phyloP scores from a whole-genome alignment of 2,329 filamentous ascomycete species.

The Diaporthe nobilis region DNA sequence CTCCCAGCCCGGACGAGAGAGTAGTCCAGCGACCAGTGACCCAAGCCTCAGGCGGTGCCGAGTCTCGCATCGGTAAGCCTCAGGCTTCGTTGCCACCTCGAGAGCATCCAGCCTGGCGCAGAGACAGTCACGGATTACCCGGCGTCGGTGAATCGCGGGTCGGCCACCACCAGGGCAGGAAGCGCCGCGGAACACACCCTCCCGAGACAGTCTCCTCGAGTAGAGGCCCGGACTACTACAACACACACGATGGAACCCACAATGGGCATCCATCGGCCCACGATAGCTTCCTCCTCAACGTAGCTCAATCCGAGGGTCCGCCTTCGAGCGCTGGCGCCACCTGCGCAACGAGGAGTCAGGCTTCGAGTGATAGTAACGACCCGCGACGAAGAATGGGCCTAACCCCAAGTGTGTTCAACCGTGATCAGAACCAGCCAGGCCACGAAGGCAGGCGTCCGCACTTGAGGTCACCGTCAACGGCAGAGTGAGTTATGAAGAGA shows the following conservation, averaged over 20 bases:
- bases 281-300: not conserved
- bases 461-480: not conserved
- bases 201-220: not conserved
- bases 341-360: conserved; percentile 40
- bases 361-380: not conserved
- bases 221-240: not conserved
- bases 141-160: conserved; percentile 5
- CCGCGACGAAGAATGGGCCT: not conserved
- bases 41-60: not conserved
- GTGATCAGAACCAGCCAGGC: not conserved
- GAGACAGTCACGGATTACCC: not conserved
- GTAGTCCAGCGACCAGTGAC: not conserved
- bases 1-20: not conserved
- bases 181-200: not conserved
- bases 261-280: not conserved
- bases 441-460: not conserved
- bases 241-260: conserved; percentile 9
- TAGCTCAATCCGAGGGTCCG: not conserved
- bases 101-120: not conserved
- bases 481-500: not conserved
- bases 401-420: not conserved
- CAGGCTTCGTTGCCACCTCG: not conserved
- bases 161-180: not conserved
- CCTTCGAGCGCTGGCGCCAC: conserved; percentile 34
- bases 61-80: conserved; percentile 26